These are phyloP conservation scores for Wickerhamomyces hampshirensis DNA, from an alignment of 805 yeast genomes.

Conservation along the genomic window DNA sequence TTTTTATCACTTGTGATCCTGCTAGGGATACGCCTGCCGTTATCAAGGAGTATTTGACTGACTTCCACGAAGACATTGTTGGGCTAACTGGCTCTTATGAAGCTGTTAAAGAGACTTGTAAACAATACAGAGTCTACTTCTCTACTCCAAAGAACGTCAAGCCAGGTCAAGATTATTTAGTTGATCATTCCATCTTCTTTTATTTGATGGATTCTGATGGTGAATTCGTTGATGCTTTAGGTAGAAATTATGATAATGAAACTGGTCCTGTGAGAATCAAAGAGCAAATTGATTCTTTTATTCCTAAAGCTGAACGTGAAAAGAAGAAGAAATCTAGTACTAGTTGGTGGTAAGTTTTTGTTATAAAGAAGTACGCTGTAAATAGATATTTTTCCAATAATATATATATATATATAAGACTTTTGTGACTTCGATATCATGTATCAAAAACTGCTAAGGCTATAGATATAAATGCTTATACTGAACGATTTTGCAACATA, in stretches of 20 bases:
- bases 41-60: conserved; percentile 73
- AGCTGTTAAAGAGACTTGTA: conserved; percentile 78
- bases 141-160: conserved; percentile 94
- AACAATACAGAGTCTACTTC: conserved; percentile 88
- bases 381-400: background rate
- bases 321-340: conserved; percentile 41
- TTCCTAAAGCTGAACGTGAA: conserved; percentile 68
- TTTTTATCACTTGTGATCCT: conserved; percentile 96
- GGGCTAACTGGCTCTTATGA: conserved; percentile 93
- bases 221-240: conserved; percentile 88
- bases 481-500: no score
- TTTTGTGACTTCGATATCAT: no score
- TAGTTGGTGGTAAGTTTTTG: conserved; percentile 35
- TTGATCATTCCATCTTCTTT: conserved; percentile 96
- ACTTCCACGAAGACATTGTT: conserved; percentile 84
- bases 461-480: no score
- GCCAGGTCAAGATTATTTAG: conserved; percentile 94
- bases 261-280: conserved; percentile 75
- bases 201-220: conserved; percentile 99
- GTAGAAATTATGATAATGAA: conserved; percentile 79
- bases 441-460: no score
- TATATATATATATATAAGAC: background rate
- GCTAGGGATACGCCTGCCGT: conserved; percentile 89
- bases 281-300: conserved; percentile 68
- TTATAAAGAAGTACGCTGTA: conserved; percentile 6